Conservation (phyloP, 192 early-diverging fungal species). For the Oehlia diaphana region DNA sequence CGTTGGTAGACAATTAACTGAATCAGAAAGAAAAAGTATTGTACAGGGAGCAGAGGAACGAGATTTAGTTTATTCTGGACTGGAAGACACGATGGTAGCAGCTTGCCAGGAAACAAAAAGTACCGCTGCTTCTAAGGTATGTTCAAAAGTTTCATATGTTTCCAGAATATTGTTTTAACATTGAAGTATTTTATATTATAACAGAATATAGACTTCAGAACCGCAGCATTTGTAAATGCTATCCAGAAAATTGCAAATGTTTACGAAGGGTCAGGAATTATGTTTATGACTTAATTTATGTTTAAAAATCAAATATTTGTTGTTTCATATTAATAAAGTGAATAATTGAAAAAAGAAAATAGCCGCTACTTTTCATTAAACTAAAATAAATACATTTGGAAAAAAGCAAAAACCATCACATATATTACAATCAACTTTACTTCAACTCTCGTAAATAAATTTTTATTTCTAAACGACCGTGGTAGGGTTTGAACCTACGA, state of each 20-base stretch:
- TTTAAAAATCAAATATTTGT: too few species aligned
- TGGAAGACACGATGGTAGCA: conserved; percentile 85
- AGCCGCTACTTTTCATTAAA: too few species aligned
- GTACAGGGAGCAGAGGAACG: conserved; percentile 83
- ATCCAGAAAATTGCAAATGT: conserved; percentile 81
- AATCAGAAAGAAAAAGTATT: conserved; percentile 71
- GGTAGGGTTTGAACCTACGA: conserved; percentile 22
- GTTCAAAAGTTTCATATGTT: not conserved
- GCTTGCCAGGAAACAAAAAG: conserved; percentile 73
- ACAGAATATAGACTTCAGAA: conserved; percentile 68
- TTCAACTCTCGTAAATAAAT: not conserved
- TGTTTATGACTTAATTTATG: conserved; percentile 53
- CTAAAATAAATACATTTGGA: too few species aligned
- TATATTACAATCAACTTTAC: not conserved
- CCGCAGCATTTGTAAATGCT: conserved; percentile 75
- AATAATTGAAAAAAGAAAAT: too few species aligned
- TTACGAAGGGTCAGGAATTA: conserved; percentile 72
- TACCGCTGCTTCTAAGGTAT: conserved; percentile 58
- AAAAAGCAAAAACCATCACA: not conserved
- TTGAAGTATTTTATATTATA: not conserved
- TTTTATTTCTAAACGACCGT: not conserved
- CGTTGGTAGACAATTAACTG: conserved; percentile 71
- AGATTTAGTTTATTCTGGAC: conserved; percentile 81
- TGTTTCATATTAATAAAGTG: too few species aligned
- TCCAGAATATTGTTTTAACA: not conserved